Conservation (phyloP, 768 basidiomycete genomes). For the Lactarius hatsudake region DNA sequence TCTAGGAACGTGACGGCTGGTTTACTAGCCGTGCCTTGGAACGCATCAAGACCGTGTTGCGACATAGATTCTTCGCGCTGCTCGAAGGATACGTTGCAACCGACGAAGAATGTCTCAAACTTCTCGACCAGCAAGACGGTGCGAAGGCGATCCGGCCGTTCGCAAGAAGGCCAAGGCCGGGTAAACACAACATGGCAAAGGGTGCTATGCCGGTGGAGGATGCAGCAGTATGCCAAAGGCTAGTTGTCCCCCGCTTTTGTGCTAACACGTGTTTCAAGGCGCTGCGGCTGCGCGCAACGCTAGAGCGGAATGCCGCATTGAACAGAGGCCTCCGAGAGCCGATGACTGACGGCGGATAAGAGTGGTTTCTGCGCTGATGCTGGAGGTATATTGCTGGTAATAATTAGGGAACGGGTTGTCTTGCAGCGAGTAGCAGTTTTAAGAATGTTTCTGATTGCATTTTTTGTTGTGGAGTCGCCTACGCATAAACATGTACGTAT, state of each 20-base stretch:
- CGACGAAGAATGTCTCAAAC: slow-evolving; percentile 67
- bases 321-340: slow-evolving; percentile 18
- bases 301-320: slow-evolving; percentile 24
- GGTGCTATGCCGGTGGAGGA: slow-evolving; percentile 80
- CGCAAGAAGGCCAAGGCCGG: slow-evolving; percentile 54
- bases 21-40: slow-evolving; percentile 74
- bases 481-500: slow-evolving; percentile 25
- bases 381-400: background rate
- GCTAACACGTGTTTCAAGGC: slow-evolving; percentile 44
- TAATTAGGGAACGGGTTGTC: background rate
- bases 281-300: slow-evolving; percentile 59
- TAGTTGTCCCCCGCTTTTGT: slow-evolving; percentile 1
- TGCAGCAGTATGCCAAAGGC: slow-evolving; percentile 57
- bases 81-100: slow-evolving; percentile 69
- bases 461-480: slow-evolving; percentile 27
- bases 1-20: slow-evolving; percentile 86
- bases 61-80: slow-evolving; percentile 81
- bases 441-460: slow-evolving; percentile 29
- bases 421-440: background rate
- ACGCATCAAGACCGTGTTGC: slow-evolving; percentile 78
- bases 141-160: slow-evolving; percentile 40
- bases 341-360: slow-evolving; percentile 18
- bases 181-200: slow-evolving; percentile 89
- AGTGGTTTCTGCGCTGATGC: background rate
- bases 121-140: slow-evolving; percentile 45